Base-by-base conservation (phyloP, 192 early-diverging fungal genomes). In the Coemansia furcata region DNA sequence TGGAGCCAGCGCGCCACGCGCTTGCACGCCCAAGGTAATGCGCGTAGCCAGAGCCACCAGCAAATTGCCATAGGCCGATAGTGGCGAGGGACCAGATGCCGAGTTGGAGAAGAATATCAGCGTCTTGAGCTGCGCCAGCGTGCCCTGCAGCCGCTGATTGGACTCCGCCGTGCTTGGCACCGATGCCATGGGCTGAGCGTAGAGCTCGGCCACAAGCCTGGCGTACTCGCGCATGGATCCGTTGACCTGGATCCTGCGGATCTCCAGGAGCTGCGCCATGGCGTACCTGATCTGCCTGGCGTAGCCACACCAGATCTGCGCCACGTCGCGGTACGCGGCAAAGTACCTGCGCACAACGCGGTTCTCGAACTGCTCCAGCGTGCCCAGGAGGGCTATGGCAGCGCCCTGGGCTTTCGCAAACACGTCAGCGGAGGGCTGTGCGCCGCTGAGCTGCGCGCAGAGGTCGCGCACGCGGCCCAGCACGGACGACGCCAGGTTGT, bases 291-390 rank as follows among this genome's bases (percentile, higher is more conserved):
- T 37, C 42, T 71, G 66, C 29, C 71, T 72, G 12, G 44, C 68
- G 36, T 62, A 69, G 38, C 58, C 52, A 35, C 68, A 68, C 80
- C 80, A 83, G 14, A 78, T 52, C 70, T 83, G 80, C 14, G 80
- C 80, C 4, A 74, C 64, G 44, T 83, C 80, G 23, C 80, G 65
- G 69, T 69, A 78, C 3, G 72, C 63, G 1, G 1, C 62, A 63
- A 74, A 83, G 67, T 78, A 78, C 19, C 76, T 72, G 29, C 30
- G 14, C 3, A 38, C 42, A 12, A 75, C 76, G 6, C 80, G 75
- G 14, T 15, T 30, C 72, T 75, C 72, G 55, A 75, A 77, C 76
- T 74, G 72, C 39, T 26, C 50, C 61, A 83, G 66, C 38, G 80
- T 75, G 23, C n/a, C 46, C 2, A 61, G 35, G 44, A 83, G 66